These are phyloP conservation scores for Endocarpon pusillum DNA, from an alignment of 495 filamentous ascomycete genomes.

Conservation along the genomic window DNA sequence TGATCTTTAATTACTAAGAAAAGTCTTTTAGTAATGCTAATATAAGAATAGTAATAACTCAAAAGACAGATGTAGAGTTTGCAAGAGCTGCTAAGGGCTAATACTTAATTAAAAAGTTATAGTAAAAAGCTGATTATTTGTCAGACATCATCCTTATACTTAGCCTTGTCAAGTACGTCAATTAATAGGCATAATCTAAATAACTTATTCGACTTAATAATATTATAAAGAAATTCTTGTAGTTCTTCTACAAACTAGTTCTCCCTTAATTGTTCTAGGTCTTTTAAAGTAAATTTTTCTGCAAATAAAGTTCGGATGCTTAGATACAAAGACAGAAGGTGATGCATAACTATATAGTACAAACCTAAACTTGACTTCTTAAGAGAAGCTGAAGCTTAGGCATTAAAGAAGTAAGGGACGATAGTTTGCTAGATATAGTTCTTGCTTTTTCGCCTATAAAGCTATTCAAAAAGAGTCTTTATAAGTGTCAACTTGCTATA, in stretches of 20 bases:
- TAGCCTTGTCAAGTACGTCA: constrained; percentile 28
- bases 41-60: constrained; percentile 32
- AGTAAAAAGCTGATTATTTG: constrained; percentile 21
- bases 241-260: too few relatives aligned
- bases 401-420: constrained; percentile 36
- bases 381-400: constrained; percentile 25
- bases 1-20: constrained; percentile 15
- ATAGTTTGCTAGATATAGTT: constrained; percentile 7
- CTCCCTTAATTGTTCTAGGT: background rate
- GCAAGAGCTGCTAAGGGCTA: background rate
- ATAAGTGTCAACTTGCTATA: constrained; percentile 37
- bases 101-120: constrained; percentile 8
- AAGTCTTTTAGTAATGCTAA: constrained; percentile 19
- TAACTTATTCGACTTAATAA: constrained; percentile 12
- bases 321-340: constrained; percentile 6
- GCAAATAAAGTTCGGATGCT: background rate
- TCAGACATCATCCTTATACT: constrained; percentile 15
- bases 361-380: constrained; percentile 35
- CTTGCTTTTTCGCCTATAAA: constrained; percentile 8
- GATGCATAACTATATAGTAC: constrained; percentile 33
- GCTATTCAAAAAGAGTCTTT: constrained; percentile 26
- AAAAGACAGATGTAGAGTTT: constrained; percentile 24
- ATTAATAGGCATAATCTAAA: constrained; percentile 19
- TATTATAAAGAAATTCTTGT: constrained; percentile 12
- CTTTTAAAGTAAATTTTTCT: background rate